Conservation (phyloP, 1,284 basidiomycete species). For the Anthracocystis setariae region DNA sequence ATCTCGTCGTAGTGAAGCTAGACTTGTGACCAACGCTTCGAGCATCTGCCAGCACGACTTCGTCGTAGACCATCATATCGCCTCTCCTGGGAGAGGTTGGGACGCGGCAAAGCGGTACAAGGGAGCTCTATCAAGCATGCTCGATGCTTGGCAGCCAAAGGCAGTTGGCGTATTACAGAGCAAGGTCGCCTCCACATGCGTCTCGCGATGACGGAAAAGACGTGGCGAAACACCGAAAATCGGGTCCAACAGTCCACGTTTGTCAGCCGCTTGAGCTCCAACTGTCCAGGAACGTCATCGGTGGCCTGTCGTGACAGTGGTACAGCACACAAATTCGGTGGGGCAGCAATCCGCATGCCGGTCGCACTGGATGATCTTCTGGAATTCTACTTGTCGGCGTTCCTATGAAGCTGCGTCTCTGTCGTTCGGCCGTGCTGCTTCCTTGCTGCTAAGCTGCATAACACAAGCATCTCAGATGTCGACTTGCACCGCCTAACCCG, state of each 20-base stretch:
- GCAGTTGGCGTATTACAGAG: too few species aligned
- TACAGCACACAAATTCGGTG: too few species aligned
- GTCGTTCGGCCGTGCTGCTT: too few species aligned
- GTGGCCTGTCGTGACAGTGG: background rate
- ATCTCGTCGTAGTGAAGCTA: too few species aligned
- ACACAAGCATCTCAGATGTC: background rate
- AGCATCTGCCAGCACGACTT: too few species aligned
- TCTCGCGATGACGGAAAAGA: slow-evolving; percentile 15
- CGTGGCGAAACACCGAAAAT: background rate
- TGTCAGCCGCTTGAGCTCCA: slow-evolving; percentile 15
- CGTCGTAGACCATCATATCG: too few species aligned
- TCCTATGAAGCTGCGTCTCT: background rate
- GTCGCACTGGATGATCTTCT: slow-evolving; percentile 9
- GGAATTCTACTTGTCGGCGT: slow-evolving; percentile 28
- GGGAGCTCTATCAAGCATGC: too few species aligned
- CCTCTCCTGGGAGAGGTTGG: too few species aligned
- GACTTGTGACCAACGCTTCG: too few species aligned
- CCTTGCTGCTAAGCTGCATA: background rate
- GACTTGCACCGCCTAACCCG: slow-evolving; percentile 4
- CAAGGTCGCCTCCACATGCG: slow-evolving; percentile 11
- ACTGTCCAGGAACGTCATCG: slow-evolving; percentile 13
- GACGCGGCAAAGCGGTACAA: too few species aligned
- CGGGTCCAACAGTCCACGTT: slow-evolving; percentile 5
- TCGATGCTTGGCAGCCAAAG: too few species aligned
- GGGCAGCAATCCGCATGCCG: slow-evolving; percentile 2